phyloP scores from a whole-genome alignment of 2,329 filamentous ascomycete genomes.

The Thielaviopsis populi region DNA sequence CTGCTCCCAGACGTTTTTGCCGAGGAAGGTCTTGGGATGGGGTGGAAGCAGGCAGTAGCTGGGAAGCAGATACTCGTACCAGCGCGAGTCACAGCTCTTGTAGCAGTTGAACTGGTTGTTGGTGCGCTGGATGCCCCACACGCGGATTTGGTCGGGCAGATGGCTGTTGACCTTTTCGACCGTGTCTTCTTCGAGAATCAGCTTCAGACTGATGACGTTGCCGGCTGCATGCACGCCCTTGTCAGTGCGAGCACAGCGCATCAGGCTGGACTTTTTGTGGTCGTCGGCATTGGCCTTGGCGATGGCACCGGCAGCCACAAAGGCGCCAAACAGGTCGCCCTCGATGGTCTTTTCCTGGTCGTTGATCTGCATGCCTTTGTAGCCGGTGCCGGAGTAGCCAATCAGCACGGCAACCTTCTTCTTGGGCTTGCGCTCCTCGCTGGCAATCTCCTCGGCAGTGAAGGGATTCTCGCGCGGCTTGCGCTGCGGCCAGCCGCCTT shows the following conservation, averaged over 20 bases:
- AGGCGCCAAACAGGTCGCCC: constrained; percentile 82
- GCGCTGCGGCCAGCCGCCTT: constrained; percentile 15
- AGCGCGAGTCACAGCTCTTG: constrained; percentile 82
- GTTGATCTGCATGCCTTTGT: constrained; percentile 92
- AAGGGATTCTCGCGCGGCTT: constrained; percentile 32
- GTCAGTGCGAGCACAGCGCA: constrained; percentile 88
- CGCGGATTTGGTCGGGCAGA: constrained; percentile 73
- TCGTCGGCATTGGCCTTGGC: constrained; percentile 95
- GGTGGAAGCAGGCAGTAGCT: constrained; percentile 86
- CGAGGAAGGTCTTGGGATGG: constrained; percentile 74
- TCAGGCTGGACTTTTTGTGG: constrained; percentile 87
- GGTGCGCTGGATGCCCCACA: constrained; percentile 87
- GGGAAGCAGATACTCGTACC: constrained; percentile 95
- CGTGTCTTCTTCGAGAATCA: constrained; percentile 84
- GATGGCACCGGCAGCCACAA: constrained; percentile 81
- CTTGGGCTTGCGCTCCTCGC: constrained; percentile 78
- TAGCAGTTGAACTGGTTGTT: constrained; percentile 91
- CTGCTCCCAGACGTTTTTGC: constrained; percentile 63
- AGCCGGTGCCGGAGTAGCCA: constrained; percentile 90
- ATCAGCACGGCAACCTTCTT: constrained; percentile 92
- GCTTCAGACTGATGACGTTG: constrained; percentile 86
- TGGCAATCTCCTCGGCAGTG: constrained; percentile 67
- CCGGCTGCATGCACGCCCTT: constrained; percentile 95
- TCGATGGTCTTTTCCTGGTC: constrained; percentile 81
- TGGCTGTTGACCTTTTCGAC: constrained; percentile 81